Base-by-base conservation (phyloP, 345 rosid species). In the Limnanthes douglasii region DNA sequence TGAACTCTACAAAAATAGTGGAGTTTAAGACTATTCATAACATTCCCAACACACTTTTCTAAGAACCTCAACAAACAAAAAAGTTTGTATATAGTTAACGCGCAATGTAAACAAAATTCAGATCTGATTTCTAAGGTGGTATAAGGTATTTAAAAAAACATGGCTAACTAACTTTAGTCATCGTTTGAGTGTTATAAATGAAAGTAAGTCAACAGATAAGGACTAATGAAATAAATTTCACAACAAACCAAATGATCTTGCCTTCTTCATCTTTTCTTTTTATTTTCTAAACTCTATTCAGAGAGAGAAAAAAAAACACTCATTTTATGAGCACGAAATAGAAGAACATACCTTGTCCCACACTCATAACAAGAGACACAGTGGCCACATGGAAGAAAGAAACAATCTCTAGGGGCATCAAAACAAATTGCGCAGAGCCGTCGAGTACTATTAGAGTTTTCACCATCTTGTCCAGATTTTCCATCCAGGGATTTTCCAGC, bases 321-420 rank as follows among this genome's bases (percentile, higher is more conserved):
- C n/a, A n/a, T n/a, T n/a, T n/a, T n/a, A n/a, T n/a, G n/a, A 29
- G 13, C 23, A 8, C 16, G 15, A 6, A 32, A 24, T 13, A 21
- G 39, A 17, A n/a, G 32, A 2, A 20, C 9, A 45, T 80, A 85
- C 99, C 96, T 73, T 30, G 82, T 65, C 56, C 96, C 96, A 34
- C 99, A 92, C 4, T 54, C 85, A 54, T 67, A 85, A 58, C 94
- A 92, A 50, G 99, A 72, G 15, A 85, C 75, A 38, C 93, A 92
- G 51, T 85, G 96, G 24, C 99, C 99, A 46, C 99, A 92, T 9
- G 94, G 94, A 67, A 92, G 96, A 64, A 92, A 90, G 62, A 85
- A 92, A 63, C 99, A 85, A 54, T 78, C 96, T 57, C 99, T 81
- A 5, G 94, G 93, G 37, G 93, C 99, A 61, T 92, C 99, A 50